Evolutionary conservation across 768 basidiomycete species (phyloP), one percentile per base, ranked within the genome.

Genomic region (Hortiboletus campestris): DNA sequence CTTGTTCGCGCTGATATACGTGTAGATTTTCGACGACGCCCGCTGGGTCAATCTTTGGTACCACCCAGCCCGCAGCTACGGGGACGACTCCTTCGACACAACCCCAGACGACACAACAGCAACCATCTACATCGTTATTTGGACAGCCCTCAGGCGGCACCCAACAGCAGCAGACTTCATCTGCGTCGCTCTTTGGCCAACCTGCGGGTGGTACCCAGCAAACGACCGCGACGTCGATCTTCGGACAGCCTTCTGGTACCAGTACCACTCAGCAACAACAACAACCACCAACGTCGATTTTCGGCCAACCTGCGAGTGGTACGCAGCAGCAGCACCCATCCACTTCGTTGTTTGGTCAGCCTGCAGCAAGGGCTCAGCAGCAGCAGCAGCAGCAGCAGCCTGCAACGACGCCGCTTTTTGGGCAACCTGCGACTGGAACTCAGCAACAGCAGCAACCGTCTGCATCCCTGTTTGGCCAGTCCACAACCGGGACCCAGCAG

Each of bases 11-110:
- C 56, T 64, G 43, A 69, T 38, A 3, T 52, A 19, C 25, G 9
- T 31, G 19, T 53, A 68, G 67, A 34, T 58, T 78, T 19, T 61
- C 75, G 41, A 75, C 76, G 57, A 69, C 76, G 34, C 61, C 75
- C 28, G 56, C 64, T 45, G 64, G 63, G 17, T 66, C 72, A 16
- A 60, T 78, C 50, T 81, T 82, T 67, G 78, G 77, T 17, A 55
- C 56, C 32, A 62, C 67, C 43, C 65, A 71, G 47, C 73, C 68
- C 6, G 44, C 63, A 59, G 49, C 71, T 43, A 52, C 61, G 50
- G 55, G 55, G 3, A 50, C 56, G 13, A 42, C 62, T 0, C 40
- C 64, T 4, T 49, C 53, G 39, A 57, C 57, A 12, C 60, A 65
- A 52, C 50, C 65, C 11, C 65, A 53, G 57, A 44, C 56, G 12